These are phyloP conservation scores for Cyclostephanos tholiformis DNA, from an alignment of 108 stramenopile genomes.

Conservation along the genomic window DNA sequence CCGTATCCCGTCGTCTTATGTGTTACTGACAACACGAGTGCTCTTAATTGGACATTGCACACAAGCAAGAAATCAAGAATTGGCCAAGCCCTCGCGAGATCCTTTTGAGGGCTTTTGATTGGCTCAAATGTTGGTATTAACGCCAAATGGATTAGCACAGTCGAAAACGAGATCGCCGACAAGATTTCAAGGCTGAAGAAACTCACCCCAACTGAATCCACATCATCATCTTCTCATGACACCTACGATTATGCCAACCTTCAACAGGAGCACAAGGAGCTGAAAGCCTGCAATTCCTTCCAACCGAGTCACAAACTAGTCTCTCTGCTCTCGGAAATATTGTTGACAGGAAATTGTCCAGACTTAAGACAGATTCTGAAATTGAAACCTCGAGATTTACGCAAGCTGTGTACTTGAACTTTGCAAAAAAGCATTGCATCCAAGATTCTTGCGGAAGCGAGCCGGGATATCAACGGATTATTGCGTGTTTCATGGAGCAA, in stretches of 20 bases:
- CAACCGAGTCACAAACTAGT: slow-evolving; percentile 9
- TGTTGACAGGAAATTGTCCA: background rate
- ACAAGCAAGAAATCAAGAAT: background rate
- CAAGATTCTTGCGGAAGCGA: background rate
- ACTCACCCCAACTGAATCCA: background rate
- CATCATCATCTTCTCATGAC: background rate
- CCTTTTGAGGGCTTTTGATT: slow-evolving; percentile 16
- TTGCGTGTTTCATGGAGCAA: background rate
- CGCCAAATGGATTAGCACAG: background rate
- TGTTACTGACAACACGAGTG: slow-evolving; percentile 15
- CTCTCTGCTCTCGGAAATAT: slow-evolving; percentile 8
- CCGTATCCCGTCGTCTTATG: background rate
- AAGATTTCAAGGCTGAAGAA: slow-evolving; percentile 27
- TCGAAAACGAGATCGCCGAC: slow-evolving; percentile 28
- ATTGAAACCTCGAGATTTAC: slow-evolving; percentile 4
- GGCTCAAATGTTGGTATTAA: slow-evolving; percentile 17
- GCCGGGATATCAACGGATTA: background rate
- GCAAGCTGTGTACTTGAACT: slow-evolving; percentile 21
- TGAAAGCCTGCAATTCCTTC: slow-evolving; percentile 11
- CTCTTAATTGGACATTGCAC: slow-evolving; percentile 16
- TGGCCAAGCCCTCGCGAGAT: slow-evolving; percentile 15
- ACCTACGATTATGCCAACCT: slow-evolving; percentile 17
- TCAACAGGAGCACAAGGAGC: slow-evolving; percentile 13
- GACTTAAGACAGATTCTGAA: no score
- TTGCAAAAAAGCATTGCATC: background rate